Evolutionary conservation across 75 land plant species (phyloP), one percentile per base, ranked within the genome.

Genomic region (Picea sitchensis): DNA sequence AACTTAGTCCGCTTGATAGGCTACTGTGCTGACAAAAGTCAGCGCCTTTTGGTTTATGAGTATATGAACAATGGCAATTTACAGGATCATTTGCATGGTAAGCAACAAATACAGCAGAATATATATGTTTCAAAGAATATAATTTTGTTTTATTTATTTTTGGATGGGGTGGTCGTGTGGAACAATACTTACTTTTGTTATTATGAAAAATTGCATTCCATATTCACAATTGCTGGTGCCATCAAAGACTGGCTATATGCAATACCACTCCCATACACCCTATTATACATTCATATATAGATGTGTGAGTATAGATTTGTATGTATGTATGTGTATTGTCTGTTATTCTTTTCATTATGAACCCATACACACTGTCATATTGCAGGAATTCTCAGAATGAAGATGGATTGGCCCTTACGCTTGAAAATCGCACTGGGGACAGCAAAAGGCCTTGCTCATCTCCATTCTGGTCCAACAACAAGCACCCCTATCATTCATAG

Each of bases 371-470:
- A 47, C 51, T 47, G 51, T 47, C 8, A 47, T 47, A 47, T 51
- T 51, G 74, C 80, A 89, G 93, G 91, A 58, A 85, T 89, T 71
- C 79, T 81, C 6, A 88, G 90, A 80, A 61, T 61, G 61, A 92
- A 88, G 81, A 81, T 98, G 87, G 94, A 95, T 61, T 98, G 99
- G 99, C 86, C 85, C 36, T 78, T 68, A 57, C 85, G 99, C 65
- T 84, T 95, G 30, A 93, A 88, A 80, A 92, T 98, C 61, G 96
- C 96, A 61, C 71, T 90, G 38, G 99, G 98, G 58, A 88, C 96
- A 58, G 99, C 99, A 75, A 86, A 82, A 51, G 99, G 94, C n/a
- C 89, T 98, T 64, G 88, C 92, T 65, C 95, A 96, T 82, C 96
- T 95, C 41, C 99, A 98, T 81, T 97, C 98, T 41, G 90, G 92